phyloP scores from a whole-genome alignment of 345 rosid species.

The Durio zibethinus region DNA sequence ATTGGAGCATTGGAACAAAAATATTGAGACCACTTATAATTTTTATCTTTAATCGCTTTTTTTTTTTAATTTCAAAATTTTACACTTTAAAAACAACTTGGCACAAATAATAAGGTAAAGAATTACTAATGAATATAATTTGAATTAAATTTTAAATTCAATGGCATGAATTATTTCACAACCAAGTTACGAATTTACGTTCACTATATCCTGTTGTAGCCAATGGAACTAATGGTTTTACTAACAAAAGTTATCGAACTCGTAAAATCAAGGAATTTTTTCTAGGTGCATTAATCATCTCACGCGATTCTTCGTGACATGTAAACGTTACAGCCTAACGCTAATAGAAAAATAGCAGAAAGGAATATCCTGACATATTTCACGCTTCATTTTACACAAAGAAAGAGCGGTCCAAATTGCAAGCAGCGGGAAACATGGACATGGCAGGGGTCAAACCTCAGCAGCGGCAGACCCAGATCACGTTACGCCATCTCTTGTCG shows the following conservation, averaged over 20 bases:
- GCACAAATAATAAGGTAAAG: too few species aligned
- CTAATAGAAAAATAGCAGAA: not conserved
- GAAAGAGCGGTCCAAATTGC: not conserved
- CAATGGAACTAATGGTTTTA: not conserved
- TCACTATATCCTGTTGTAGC: not conserved
- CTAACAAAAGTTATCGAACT: not conserved
- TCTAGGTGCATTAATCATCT: not conserved
- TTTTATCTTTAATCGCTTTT: too few species aligned
- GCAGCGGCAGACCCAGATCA: constrained; percentile 16
- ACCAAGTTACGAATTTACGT: not conserved
- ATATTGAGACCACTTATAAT: too few species aligned
- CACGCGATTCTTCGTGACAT: too few species aligned
- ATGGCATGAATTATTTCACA: not conserved
- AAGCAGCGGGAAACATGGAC: constrained; percentile 14
- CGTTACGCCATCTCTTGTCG: constrained; percentile 23
- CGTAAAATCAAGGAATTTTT: not conserved
- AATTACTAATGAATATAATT: too few species aligned
- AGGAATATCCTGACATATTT: not conserved
- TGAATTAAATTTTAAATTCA: too few species aligned
- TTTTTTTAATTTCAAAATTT: too few species aligned
- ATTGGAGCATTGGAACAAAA: too few species aligned
- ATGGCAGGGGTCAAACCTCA: not conserved
- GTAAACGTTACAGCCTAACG: not conserved
- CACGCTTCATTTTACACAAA: not conserved
- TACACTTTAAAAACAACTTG: too few species aligned